A percentile compares a stretch with the other conserved stretches of the same genome.
Conservation (phyloP, 768 basidiomycete genomes). For the Leccinum longicurvipes region DNA sequence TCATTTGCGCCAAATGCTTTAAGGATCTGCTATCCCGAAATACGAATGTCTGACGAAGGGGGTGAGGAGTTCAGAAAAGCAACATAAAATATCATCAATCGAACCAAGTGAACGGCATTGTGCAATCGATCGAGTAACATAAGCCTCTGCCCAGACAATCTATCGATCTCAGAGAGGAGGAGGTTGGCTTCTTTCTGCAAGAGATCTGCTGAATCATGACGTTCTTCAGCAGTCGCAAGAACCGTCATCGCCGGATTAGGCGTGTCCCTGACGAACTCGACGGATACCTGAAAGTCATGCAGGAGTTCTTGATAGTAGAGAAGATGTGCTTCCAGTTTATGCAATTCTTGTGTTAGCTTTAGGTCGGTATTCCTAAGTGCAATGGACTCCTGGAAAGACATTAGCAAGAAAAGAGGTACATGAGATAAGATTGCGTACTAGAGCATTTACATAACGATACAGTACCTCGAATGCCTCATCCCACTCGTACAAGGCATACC, state of each 20-base stretch:
- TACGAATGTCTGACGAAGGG: constrained; percentile 48
- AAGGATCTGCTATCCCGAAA: constrained; percentile 52
- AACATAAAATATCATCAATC: not conserved
- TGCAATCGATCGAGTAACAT: constrained; percentile 33
- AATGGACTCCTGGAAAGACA: constrained; percentile 38
- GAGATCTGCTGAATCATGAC: constrained; percentile 28
- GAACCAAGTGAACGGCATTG: constrained; percentile 34
- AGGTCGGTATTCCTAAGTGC: constrained; percentile 42
- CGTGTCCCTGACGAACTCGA: constrained; percentile 45
- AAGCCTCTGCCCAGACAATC: constrained; percentile 37
- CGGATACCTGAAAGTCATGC: constrained; percentile 48
- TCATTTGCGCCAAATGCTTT: constrained; percentile 45
- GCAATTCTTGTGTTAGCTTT: constrained; percentile 50
- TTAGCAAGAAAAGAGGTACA: not conserved
- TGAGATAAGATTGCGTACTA: constrained; percentile 35
- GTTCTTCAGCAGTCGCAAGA: constrained; percentile 7
- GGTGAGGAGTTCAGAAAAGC: not conserved
- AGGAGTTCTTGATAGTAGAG: constrained; percentile 54
- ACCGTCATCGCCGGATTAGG: constrained; percentile 47
- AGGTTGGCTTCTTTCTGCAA: constrained; percentile 48
- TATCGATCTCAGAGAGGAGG: constrained; percentile 46
- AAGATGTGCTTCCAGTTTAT: constrained; percentile 56
- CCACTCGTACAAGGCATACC: constrained; percentile 63
- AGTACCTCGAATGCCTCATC: constrained; percentile 55
- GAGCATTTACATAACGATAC: constrained; percentile 45